These are phyloP conservation scores for Globisporangium orthogonon DNA, from an alignment of 352 stramenopile species.

Conservation along the genomic window DNA sequence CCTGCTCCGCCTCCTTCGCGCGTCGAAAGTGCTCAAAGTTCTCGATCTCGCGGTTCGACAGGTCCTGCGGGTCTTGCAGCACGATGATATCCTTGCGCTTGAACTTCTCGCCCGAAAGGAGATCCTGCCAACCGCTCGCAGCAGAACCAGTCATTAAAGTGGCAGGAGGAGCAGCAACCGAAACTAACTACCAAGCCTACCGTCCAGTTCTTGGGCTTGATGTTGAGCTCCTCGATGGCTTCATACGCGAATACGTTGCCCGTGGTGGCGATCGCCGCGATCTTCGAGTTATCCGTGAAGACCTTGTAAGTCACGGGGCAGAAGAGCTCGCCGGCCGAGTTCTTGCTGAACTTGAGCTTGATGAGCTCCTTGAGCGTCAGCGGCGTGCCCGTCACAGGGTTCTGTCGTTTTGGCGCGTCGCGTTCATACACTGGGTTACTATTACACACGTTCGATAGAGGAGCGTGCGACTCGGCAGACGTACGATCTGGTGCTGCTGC, in stretches of 20 bases:
- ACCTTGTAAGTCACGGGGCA: constrained; percentile 97
- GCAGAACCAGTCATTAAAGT: too few species aligned
- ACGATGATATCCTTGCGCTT: constrained; percentile 93
- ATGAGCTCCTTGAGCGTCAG: constrained; percentile 94
- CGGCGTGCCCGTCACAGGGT: constrained; percentile 92
- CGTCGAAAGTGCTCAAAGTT: constrained; percentile 95
- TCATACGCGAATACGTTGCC: constrained; percentile 98
- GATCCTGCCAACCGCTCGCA: constrained; percentile 46
- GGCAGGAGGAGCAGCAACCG: neutral
- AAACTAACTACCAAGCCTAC: constrained; percentile 14
- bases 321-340: constrained; percentile 70
- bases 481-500: constrained; percentile 91
- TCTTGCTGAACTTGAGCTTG: constrained; percentile 78
- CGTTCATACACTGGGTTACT: neutral
- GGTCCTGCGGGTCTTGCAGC: constrained; percentile 92
- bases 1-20: constrained; percentile 40
- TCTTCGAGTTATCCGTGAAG: constrained; percentile 87
- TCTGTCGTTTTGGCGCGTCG: constrained; percentile 28
- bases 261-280: constrained; percentile 67
- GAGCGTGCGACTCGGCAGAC: neutral
- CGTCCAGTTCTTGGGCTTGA: constrained; percentile 97
- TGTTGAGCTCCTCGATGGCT: constrained; percentile 97
- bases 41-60: constrained; percentile 92
- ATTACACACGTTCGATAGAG: neutral
- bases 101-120: constrained; percentile 91